These are phyloP conservation scores for Ramichloridium luteum DNA, from an alignment of 2,329 filamentous ascomycete genomes.

Conservation along the genomic window DNA sequence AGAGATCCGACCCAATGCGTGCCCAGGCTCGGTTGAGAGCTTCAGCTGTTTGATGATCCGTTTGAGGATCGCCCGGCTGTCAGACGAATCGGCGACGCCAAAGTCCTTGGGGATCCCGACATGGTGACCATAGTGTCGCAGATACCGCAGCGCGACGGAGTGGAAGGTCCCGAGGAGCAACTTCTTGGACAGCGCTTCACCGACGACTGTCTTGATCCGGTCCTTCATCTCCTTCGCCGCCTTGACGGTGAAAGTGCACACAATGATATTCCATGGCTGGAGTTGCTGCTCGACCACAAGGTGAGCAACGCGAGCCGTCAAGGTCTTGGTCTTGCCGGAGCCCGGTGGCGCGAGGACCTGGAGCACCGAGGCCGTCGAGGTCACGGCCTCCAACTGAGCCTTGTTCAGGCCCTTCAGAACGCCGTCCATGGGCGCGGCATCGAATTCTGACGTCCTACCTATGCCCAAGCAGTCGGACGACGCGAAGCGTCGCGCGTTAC, in stretches of 20 bases:
- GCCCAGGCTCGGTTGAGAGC: constrained; percentile 54
- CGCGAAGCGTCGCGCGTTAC: too few species aligned
- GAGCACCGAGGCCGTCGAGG: constrained; percentile 46
- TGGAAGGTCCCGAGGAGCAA: constrained; percentile 90
- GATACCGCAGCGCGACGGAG: constrained; percentile 75
- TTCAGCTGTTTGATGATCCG: constrained; percentile 68
- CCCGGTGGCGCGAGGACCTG: constrained; percentile 53
- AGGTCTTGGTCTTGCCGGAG: constrained; percentile 85
- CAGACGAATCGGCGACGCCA: constrained; percentile 75
- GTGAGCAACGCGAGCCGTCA: constrained; percentile 86
- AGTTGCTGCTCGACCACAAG: constrained; percentile 61
- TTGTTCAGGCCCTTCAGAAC: constrained; percentile 52
- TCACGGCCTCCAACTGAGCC: constrained; percentile 53
- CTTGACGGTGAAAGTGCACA: constrained; percentile 95
- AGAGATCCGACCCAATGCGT: constrained; percentile 64
- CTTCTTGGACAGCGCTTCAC: constrained; percentile 59
- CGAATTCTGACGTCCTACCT: too few species aligned
- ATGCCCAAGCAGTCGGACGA: too few species aligned
- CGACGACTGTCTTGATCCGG: constrained; percentile 70
- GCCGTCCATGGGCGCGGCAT: constrained; percentile 43
- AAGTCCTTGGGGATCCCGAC: constrained; percentile 77
- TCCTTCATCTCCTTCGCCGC: constrained; percentile 89
- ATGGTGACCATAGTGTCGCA: constrained; percentile 69
- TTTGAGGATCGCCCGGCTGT: constrained; percentile 67
- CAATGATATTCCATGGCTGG: constrained; percentile 76